A percentile compares a stretch with the other conserved stretches of the same genome.
phyloP scores from a whole-genome alignment of 805 yeast genomes.

The Lachancea dasiensis region DNA sequence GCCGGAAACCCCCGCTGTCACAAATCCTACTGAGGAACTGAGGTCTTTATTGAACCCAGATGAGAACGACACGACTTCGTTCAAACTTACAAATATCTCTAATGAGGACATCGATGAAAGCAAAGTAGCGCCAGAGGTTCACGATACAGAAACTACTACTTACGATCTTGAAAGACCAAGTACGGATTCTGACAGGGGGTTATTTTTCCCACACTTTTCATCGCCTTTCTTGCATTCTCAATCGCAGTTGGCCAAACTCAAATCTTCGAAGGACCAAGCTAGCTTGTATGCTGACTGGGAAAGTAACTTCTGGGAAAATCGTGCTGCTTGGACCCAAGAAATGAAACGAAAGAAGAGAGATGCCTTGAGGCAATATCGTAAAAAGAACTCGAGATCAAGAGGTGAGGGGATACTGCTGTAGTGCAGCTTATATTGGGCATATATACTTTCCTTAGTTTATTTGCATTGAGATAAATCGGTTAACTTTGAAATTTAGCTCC shows the following conservation, averaged over 20 bases:
- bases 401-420: constrained; percentile 6
- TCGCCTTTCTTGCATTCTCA: constrained; percentile 88
- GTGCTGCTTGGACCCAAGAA: constrained; percentile 75
- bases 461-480: background rate
- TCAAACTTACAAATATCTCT: constrained; percentile 39
- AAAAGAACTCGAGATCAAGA: constrained; percentile 24
- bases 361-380: constrained; percentile 51
- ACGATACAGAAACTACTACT: constrained; percentile 19
- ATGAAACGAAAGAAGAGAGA: constrained; percentile 74
- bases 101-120: constrained; percentile 45
- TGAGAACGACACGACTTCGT: constrained; percentile 32
- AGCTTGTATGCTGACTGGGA: constrained; percentile 51
- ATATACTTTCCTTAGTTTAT: no score
- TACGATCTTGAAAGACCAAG: constrained; percentile 3
- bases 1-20: background rate
- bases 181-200: constrained; percentile 36
- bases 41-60: constrained; percentile 52
- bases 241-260: constrained; percentile 60
- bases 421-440: background rate
- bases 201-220: constrained; percentile 76
- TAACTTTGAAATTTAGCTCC: constrained; percentile 13
- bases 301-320: constrained; percentile 70
- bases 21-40: constrained; percentile 52
- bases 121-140: constrained; percentile 19
- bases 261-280: constrained; percentile 23